Conservation (phyloP, 495 filamentous ascomycete genomes). For the Tuber umbilicatum region DNA sequence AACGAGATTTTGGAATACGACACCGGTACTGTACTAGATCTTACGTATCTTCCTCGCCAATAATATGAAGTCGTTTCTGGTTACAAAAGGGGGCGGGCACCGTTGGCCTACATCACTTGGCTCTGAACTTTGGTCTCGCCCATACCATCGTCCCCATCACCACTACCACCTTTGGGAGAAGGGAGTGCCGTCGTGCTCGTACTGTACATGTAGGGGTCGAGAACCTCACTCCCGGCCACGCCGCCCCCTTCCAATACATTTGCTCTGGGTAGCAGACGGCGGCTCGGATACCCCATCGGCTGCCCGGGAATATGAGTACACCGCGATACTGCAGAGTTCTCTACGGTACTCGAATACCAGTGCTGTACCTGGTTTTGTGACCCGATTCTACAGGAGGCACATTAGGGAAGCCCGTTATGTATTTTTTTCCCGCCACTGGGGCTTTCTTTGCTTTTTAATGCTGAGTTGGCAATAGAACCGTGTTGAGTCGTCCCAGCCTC, state of each 20-base stretch:
- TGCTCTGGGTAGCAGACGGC: background rate
- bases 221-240: background rate
- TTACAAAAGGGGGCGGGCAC: background rate
- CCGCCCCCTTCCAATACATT: background rate
- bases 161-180: background rate
- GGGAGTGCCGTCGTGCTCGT: background rate
- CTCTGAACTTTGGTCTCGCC: background rate
- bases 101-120: background rate
- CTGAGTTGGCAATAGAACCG: background rate
- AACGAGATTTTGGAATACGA: no score
- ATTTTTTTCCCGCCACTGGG: background rate
- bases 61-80: background rate
- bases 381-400: background rate
- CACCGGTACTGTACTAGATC: no score
- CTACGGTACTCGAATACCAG: no score
- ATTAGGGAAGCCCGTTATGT: background rate
- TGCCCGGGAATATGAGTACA: background rate
- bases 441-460: constrained; percentile 2
- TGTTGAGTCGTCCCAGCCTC: background rate
- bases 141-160: background rate
- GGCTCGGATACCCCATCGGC: background rate
- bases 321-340: background rate
- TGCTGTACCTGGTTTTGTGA: constrained; percentile 1
- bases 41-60: background rate
- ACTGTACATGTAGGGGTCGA: no score